Percentiles rank a stretch among this genome's conserved stretches.
Evolutionary conservation across 257 asterid genomes (phyloP).

Genomic region (Mentha longifolia): DNA sequence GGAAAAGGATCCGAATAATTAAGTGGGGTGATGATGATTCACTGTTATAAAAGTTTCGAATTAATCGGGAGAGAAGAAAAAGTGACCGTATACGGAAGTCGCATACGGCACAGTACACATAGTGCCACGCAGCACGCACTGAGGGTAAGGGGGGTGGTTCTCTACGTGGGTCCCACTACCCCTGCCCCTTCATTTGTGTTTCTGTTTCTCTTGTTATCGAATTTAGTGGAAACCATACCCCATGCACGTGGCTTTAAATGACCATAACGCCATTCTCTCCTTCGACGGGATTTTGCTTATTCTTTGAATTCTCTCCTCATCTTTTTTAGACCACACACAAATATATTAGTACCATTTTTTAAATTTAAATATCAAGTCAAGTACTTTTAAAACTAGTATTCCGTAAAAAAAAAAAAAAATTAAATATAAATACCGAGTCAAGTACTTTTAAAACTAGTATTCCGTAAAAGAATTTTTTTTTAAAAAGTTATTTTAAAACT

Average conservation of each 20-base stretch:
- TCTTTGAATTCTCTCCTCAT: neutral
- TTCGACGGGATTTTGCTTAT: neutral
- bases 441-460: too few relatives aligned
- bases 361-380: too few relatives aligned
- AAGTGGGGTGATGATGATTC: too few relatives aligned
- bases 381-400: too few relatives aligned
- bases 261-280: constrained; percentile 25
- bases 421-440: too few relatives aligned
- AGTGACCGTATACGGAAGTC: constrained; percentile 72
- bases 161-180: constrained; percentile 35
- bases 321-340: neutral
- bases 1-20: too few relatives aligned
- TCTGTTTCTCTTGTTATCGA: constrained; percentile 21
- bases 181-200: constrained; percentile 25
- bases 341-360: too few relatives aligned
- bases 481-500: too few relatives aligned
- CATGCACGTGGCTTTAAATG: constrained; percentile 41
- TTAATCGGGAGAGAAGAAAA: constrained; percentile 1
- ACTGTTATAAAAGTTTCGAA: too few relatives aligned
- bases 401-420: too few relatives aligned
- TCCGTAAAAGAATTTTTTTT: too few relatives aligned
- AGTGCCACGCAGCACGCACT: neutral
- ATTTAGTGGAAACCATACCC: constrained; percentile 44
- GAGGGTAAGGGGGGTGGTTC: neutral
- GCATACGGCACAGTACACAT: constrained; percentile 72